Evolutionary conservation across 768 basidiomycete species (phyloP).

Genomic region (Leccinellum albellum): DNA sequence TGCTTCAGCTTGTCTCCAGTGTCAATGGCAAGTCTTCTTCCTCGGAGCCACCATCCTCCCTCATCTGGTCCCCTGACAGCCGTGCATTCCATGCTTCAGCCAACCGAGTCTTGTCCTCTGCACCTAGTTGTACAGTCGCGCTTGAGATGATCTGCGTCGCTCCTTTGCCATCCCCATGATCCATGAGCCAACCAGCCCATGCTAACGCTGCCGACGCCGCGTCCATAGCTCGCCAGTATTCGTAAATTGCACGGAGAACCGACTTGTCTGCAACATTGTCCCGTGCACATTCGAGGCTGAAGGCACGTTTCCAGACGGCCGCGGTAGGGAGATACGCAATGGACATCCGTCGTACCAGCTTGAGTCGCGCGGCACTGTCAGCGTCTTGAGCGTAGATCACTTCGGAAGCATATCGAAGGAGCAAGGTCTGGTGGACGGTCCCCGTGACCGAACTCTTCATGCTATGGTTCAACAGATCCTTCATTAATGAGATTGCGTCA

Average conservation of each 20-base stretch:
- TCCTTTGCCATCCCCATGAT: conserved; percentile 37
- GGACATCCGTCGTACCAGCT: conserved; percentile 39
- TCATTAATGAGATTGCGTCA: conserved; percentile 1
- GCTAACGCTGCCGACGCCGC: conserved; percentile 35
- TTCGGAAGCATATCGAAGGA: conserved; percentile 42
- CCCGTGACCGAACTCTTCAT: conserved; percentile 38
- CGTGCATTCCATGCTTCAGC: conserved; percentile 35
- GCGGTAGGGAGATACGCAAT: conserved; percentile 40
- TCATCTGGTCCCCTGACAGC: conserved; percentile 8
- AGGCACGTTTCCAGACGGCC: conserved; percentile 43
- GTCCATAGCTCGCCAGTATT: conserved; percentile 41
- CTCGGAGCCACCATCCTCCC: conserved; percentile 6
- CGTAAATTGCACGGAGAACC: conserved; percentile 32
- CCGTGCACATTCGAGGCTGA: conserved; percentile 29
- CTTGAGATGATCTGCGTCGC: conserved; percentile 37
- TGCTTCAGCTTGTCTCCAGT: conserved; percentile 10
- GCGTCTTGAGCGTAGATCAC: conserved; percentile 22
- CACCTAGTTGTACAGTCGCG: conserved; percentile 26
- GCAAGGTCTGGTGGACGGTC: conserved; percentile 44
- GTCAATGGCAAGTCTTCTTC: conserved; percentile 14
- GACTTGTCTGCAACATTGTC: conserved; percentile 15
- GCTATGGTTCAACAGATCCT: conserved; percentile 47
- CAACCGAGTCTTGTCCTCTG: conserved; percentile 31
- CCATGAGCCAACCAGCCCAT: conserved; percentile 49
- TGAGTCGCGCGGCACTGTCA: conserved; percentile 17